Conservation (phyloP, 202 grass and related monocot species). For the Panicum hallii region DNA sequence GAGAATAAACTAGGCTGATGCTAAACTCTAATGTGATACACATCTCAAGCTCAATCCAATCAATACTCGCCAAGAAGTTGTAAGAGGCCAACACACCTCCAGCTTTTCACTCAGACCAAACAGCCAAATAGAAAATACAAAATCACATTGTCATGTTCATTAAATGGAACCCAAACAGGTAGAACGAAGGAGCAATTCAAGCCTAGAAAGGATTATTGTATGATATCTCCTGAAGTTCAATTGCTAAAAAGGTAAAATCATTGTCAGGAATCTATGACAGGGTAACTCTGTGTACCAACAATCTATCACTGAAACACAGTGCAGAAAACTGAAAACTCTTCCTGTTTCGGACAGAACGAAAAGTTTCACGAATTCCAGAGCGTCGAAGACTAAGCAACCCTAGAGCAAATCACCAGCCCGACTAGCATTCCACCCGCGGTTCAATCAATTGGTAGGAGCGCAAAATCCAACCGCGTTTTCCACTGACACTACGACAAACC, state of each 20-base stretch:
- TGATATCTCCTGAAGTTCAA: neutral
- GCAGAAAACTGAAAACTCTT: neutral
- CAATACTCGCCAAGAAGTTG: neutral
- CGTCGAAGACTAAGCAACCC: neutral
- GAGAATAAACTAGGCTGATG: slow-evolving; percentile 24
- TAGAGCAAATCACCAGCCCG: neutral
- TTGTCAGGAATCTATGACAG: slow-evolving; percentile 1
- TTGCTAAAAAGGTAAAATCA: neutral
- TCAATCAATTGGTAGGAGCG: neutral
- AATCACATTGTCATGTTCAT: neutral
- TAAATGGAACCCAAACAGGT: neutral
- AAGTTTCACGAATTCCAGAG: neutral
- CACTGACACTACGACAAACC: neutral
- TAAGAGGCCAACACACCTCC: neutral
- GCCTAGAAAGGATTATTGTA: neutral
- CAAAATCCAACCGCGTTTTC: neutral
- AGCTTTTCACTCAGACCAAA: neutral
- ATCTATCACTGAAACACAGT: neutral
- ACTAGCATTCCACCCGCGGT: neutral
- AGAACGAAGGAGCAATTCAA: neutral
- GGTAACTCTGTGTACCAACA: neutral
- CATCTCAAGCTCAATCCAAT: slow-evolving; percentile 8
- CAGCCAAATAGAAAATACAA: slow-evolving; percentile 1
- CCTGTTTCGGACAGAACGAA: neutral
- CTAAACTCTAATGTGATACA: neutral